These are phyloP conservation scores for Dalbergia oliveri DNA, from an alignment of 306 rosid species.

Conservation along the genomic window DNA sequence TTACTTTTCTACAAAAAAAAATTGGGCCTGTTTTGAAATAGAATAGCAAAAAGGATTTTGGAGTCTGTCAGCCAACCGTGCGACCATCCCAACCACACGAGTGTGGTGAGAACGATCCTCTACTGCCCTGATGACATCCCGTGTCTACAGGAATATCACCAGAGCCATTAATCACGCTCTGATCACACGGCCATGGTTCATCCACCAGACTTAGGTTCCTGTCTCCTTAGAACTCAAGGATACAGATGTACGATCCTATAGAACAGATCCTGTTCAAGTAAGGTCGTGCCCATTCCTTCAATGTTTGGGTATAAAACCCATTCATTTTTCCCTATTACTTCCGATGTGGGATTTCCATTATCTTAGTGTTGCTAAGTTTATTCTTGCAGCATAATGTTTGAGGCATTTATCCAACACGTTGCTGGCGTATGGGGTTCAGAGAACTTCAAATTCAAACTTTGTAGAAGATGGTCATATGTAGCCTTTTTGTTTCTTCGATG, in stretches of 20 bases:
- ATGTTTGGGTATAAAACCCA: not conserved
- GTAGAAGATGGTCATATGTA: not conserved
- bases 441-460: not conserved
- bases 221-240: constrained; percentile 23
- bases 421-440: not conserved
- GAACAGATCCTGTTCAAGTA: constrained; percentile 34
- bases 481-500: not conserved
- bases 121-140: not conserved
- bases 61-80: constrained; percentile 20
- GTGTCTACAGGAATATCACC: accelerated
- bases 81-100: not conserved
- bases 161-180: constrained; percentile 8
- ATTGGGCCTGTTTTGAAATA: not conserved
- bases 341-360: not conserved
- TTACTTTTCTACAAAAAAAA: no score
- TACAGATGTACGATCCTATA: constrained; percentile 13
- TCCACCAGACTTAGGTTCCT: constrained; percentile 5
- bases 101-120: constrained; percentile 6
- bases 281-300: not conserved
- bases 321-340: not conserved
- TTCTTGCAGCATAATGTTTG: not conserved
- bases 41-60: not conserved
- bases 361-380: no score
- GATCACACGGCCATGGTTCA: constrained; percentile 19
- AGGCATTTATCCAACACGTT: constrained; percentile 11